Conservation (phyloP, 2,329 filamentous ascomycete genomes). For the Cercospora sp. region DNA sequence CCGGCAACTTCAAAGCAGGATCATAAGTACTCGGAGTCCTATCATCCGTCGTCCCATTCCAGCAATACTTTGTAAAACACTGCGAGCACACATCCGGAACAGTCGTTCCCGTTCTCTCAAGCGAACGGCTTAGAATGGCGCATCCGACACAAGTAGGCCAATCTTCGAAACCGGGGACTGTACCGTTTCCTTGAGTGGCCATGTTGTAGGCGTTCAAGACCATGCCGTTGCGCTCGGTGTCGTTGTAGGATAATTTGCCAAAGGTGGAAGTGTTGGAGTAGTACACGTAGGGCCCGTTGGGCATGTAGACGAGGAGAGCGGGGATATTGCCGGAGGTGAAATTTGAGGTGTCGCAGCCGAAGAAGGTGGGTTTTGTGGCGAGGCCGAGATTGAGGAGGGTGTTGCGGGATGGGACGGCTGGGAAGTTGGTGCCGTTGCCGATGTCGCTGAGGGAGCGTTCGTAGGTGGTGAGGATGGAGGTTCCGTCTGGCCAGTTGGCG, state of each 20-base stretch:
- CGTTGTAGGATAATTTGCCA: conserved; percentile 59
- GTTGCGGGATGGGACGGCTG: conserved; percentile 69
- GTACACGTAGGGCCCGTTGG: conserved; percentile 66
- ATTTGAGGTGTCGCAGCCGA: conserved; percentile 71
- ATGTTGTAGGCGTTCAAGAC: conserved; percentile 84
- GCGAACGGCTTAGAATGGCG: conserved; percentile 75
- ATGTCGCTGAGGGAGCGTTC: conserved; percentile 61
- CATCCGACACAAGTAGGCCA: conserved; percentile 89
- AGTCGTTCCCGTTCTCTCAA: conserved; percentile 66
- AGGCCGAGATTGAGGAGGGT: conserved; percentile 77
- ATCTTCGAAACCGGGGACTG: conserved; percentile 61
- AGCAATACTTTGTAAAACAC: conserved; percentile 87
- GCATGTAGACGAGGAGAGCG: conserved; percentile 82
- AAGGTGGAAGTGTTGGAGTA: conserved; percentile 80
- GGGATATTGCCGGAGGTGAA: conserved; percentile 51
- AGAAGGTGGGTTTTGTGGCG: conserved; percentile 71
- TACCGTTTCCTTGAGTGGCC: conserved; percentile 79
- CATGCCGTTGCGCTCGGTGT: conserved; percentile 70
- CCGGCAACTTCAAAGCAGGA: conserved; percentile 32
- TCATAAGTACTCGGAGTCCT: conserved; percentile 28
- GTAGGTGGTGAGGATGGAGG: conserved; percentile 72
- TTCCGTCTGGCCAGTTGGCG: conserved; percentile 74
- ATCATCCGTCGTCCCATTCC: conserved; percentile 70
- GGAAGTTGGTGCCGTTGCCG: conserved; percentile 69
- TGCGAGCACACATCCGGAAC: conserved; percentile 70